Percentiles rank a stretch among this genome's conserved stretches.
phyloP scores from a whole-genome alignment of 345 rosid genomes.

The Toxicodendron radicans region DNA sequence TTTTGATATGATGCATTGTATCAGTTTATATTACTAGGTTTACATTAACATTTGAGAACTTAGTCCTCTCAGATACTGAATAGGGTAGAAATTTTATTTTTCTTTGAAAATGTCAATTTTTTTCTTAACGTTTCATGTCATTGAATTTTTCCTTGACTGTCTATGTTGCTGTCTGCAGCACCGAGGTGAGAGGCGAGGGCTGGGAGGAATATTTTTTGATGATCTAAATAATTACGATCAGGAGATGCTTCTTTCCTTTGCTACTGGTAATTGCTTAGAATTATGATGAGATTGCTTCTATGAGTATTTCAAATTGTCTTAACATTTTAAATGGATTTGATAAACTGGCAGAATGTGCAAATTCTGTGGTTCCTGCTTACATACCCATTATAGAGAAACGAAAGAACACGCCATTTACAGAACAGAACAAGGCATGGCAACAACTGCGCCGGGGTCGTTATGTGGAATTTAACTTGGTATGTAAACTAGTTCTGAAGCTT shows the following conservation, averaged over 20 bases:
- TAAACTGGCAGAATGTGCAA: constrained; percentile 73
- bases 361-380: constrained; percentile 89
- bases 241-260: constrained; percentile 90
- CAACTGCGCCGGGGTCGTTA: constrained; percentile 95
- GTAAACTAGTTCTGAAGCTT: not conserved
- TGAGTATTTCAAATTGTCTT: not conserved
- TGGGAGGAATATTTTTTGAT: constrained; percentile 97
- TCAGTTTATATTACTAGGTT: not conserved
- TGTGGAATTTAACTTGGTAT: constrained; percentile 96
- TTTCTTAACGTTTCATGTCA: not conserved
- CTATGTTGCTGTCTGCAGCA: constrained; percentile 55
- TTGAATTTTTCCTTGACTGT: constrained; percentile 3
- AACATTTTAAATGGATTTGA: not conserved
- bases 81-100: not conserved
- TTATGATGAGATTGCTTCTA: not conserved
- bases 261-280: constrained; percentile 63
- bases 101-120: not conserved
- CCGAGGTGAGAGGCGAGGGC: constrained; percentile 90
- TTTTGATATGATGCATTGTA: too few species aligned
- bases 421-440: constrained; percentile 92
- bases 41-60: not conserved
- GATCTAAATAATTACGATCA: constrained; percentile 89
- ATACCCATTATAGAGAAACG: constrained; percentile 85
- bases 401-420: constrained; percentile 73
- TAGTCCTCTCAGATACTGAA: not conserved